Evolutionary conservation across 805 yeast species (phyloP), one percentile per base, ranked within the genome.

Genomic region (Cyberlindnera nakhonratchasimensis): DNA sequence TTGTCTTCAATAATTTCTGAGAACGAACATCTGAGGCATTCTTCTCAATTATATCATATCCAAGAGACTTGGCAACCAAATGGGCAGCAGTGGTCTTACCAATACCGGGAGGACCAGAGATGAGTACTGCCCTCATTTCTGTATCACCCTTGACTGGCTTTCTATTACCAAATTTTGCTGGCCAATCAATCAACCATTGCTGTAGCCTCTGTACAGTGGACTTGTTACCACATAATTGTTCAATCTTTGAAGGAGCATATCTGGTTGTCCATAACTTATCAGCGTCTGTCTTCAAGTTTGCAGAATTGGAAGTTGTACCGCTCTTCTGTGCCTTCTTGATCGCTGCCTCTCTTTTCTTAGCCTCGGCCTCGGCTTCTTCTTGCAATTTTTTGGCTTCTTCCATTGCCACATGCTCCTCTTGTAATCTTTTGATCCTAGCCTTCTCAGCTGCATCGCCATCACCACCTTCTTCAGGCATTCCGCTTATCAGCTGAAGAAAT

Each of bases 391-490:
- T 64, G 1, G 80, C 80, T 45, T 78, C 81, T 48, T 71, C 73
- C 17, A 72, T 45, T 3, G 81, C 77, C 42, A 65, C 64, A 25
- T 65, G 66, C 54, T 84, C 89, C 53, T 88, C 93, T 43, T 75
- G 79, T 47, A 77, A 79, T 46, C 80, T 72, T 63, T 87, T 88
- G 34, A 69, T 70, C 46, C 80, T 69, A 2, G 93, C 93, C 50
- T 77, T 79, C 44, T 74, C 75, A 0, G 97, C 98, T 4, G 69
- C 78, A 13, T 66, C 84, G n/a, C 95, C 86, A 33, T 75, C 77
- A 0, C 98, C 98, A 21, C 99, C 99, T 50, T 83, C 89, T 3
- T 81, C 82, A 0, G 99, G 98, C 93, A 91, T 86, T 6, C 79
- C 75, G 18, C 69, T 55, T 34, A 93, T 70, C 49, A 93, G 69